Evolutionary conservation across 2,329 filamentous ascomycete genomes (phyloP), one percentile per base, ranked within the genome.

Genomic region (Trichoderma oligosporum): DNA sequence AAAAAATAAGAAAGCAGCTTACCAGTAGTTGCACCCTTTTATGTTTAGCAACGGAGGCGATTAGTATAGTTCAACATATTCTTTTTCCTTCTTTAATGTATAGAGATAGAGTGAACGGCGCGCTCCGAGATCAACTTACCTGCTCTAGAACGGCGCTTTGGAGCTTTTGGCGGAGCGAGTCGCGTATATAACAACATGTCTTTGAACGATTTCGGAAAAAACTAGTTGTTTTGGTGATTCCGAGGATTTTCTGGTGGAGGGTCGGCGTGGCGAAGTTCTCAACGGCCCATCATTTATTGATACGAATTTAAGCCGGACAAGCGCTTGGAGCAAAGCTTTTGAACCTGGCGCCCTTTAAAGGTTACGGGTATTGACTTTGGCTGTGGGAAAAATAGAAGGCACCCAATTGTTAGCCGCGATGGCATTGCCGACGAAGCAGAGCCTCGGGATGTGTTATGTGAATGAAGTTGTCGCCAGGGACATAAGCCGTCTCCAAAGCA

Each of bases 121-220:
- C n/a, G 25, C 20, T 33, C 14, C 14, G 31, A 11, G 18, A 11
- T 22, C 38, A 25, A 77, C 78, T 72, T 70, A 83, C 81, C 81
- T 67, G 79, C 77, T 72, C 82, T 75, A n/a, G 82, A 84, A 56
- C 82, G 76, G 65, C 73, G 78, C 70, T 84, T 85, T 29, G 82
- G 82, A 42, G 76, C 72, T 69, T 83, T 84, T n/a, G 82, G 79
- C 45, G 76, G 69, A 58, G 82, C 82, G 48, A 79, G 70, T 68
- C 75, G 77, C n/a, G 81, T 82, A 66, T 83, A 85, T 42, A 85
- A 69, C 63, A 85, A 70, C 82, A 84, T 84, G 42, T 51, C 65
- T 38, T 45, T 33, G 22, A n/a, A 22, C 51, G 25, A 31, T 47
- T 20, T 48, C 24, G 36, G n/a, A n/a, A 38, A 9, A 48, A 20